phyloP scores from a whole-genome alignment of 257 asterid species.

The Solanum piurae region DNA sequence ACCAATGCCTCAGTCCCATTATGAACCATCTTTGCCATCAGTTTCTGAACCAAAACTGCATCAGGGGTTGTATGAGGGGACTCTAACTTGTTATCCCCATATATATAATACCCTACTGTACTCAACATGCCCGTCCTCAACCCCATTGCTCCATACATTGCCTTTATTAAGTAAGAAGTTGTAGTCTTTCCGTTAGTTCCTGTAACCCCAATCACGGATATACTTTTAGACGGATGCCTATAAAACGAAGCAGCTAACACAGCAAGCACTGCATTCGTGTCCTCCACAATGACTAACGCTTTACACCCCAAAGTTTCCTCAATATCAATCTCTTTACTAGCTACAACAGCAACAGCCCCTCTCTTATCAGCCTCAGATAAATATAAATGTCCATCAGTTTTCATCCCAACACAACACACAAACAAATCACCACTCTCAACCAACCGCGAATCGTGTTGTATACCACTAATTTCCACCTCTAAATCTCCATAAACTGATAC shows the following conservation, averaged over 20 bases:
- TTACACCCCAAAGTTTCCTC: slow-evolving; percentile 80
- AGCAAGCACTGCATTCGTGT: slow-evolving; percentile 59
- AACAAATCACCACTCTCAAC: slow-evolving; percentile 85
- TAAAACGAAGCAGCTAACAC: slow-evolving; percentile 67
- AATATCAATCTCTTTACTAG: slow-evolving; percentile 80
- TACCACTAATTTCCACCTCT: slow-evolving; percentile 66
- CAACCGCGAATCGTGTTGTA: slow-evolving; percentile 82
- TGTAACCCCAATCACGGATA: slow-evolving; percentile 70
- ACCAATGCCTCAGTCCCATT: slow-evolving; percentile 88
- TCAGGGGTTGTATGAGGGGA: slow-evolving; percentile 38
- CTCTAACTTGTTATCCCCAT: slow-evolving; percentile 78
- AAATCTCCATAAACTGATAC: slow-evolving; percentile 67
- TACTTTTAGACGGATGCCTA: slow-evolving; percentile 64
- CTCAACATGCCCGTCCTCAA: slow-evolving; percentile 89
- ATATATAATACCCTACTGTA: slow-evolving; percentile 56
- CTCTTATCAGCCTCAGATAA: slow-evolving; percentile 88
- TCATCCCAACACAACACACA: slow-evolving; percentile 70
- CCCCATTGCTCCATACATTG: slow-evolving; percentile 95
- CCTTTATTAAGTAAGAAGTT: slow-evolving; percentile 51
- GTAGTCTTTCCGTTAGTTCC: slow-evolving; percentile 87
- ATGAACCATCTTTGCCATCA: slow-evolving; percentile 86
- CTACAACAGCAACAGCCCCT: slow-evolving; percentile 91
- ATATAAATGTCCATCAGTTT: slow-evolving; percentile 59
- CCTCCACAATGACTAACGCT: slow-evolving; percentile 87
- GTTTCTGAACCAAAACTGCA: slow-evolving; percentile 67